phyloP scores from a whole-genome alignment of 495 filamentous ascomycete genomes.

The Glonium stellatum region DNA sequence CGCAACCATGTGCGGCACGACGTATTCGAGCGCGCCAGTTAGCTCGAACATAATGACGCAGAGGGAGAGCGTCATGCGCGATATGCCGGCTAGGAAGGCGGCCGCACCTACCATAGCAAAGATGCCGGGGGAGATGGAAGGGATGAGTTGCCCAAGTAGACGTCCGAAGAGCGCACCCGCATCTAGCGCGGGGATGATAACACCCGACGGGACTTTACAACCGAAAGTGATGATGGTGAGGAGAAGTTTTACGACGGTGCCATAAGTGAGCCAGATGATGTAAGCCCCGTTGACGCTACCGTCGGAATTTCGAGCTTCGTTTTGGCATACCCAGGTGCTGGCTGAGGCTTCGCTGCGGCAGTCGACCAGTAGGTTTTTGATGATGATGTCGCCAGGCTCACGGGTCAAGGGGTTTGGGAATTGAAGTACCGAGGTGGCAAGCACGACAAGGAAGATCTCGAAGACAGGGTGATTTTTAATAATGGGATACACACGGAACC shows the following conservation, averaged over 20 bases:
- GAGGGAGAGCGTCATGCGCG: conserved; percentile 53
- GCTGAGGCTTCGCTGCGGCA: conserved; percentile 33
- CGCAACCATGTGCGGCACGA: conserved; percentile 52
- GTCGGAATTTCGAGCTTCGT: conserved; percentile 33
- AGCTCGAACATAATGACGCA: conserved; percentile 55
- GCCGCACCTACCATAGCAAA: conserved; percentile 57
- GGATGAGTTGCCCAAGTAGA: conserved; percentile 46
- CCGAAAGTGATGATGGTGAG: conserved; percentile 53
- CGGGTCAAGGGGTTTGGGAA: conserved; percentile 48
- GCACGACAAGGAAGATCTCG: conserved; percentile 48
- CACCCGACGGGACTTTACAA: conserved; percentile 51
- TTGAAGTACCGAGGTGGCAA: conserved; percentile 47
- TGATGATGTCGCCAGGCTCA: conserved; percentile 48
- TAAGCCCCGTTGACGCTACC: conserved; percentile 30
- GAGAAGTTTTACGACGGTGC: conserved; percentile 46
- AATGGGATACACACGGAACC: conserved; percentile 45
- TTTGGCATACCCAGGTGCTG: conserved; percentile 44
- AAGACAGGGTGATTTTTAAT: conserved; percentile 50
- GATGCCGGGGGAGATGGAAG: conserved; percentile 47
- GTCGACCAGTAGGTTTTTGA: conserved; percentile 49
- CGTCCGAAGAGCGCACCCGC: conserved; percentile 52
- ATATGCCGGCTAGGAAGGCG: conserved; percentile 52
- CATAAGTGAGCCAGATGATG: conserved; percentile 46
- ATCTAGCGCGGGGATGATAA: conserved; percentile 54
- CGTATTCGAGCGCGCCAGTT: conserved; percentile 40